Evolutionary conservation across 176 grass and related monocot species (phyloP), one percentile per base, ranked within the genome.

Genomic region (Tillandsia leiboldiana): DNA sequence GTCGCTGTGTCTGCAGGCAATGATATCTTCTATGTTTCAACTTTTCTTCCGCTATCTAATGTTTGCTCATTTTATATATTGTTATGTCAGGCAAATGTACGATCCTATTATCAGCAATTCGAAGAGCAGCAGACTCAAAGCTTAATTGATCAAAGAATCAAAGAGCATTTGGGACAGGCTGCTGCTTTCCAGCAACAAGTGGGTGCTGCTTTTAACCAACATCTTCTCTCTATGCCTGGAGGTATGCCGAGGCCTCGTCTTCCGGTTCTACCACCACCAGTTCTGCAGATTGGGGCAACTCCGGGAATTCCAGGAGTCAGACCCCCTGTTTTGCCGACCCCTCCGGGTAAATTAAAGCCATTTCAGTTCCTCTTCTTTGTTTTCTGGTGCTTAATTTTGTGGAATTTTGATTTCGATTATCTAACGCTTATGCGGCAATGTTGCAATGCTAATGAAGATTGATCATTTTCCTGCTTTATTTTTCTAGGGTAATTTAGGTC

Each of bases 121-220:
- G 94, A 97, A 84, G 94, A 97, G 69, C 89, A 97, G 53, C 89
- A 97, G 77, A 97, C 94, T 51, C 94, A 97, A 77, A 97, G 84
- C 73, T 83, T 97, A 75, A 97, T 97, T 81, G 94, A 97, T 81
- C 86, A 97, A 72, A 92, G 89, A 82, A 97, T 97, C 50, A 97
- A 97, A 68, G 94, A 97, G 65, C 94, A 97, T 83, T 75, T 97
- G 20, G 93, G 93, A 26, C 93, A 96, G 74, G 88, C 92, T 65
- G 92, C 81, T 61, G 85, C 88, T 71, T 96, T 90, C 76, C 93
- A 75, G 53, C 73, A 74, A 2, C 72, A 97, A 78, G 88, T 88
- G 20, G 89, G 89, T 82, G 82, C 76, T n/a, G 64, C 82, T 65
- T 91, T 83, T 77, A 88, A 85, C 27, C 89, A 80, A 66, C 85